Percentiles rank a stretch among this genome's conserved stretches.
Evolutionary conservation across 106 monocot species (phyloP).

Genomic region (Dendrobium officinale): DNA sequence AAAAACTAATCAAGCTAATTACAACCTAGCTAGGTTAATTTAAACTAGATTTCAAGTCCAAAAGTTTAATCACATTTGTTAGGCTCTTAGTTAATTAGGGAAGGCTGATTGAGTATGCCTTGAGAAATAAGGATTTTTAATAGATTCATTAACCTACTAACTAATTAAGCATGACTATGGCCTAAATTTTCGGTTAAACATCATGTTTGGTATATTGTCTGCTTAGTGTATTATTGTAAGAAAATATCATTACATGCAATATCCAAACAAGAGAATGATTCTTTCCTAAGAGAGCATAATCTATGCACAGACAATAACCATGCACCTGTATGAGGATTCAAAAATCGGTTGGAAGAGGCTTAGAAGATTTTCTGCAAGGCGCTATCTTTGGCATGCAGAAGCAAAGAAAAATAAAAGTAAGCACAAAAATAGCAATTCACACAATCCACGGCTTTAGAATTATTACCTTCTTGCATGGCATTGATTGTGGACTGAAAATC

Average conservation of each 20-base stretch:
- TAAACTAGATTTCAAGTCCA: no score
- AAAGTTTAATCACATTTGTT: background rate
- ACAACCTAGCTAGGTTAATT: no score
- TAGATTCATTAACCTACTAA: background rate
- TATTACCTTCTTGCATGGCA: constrained; percentile 86
- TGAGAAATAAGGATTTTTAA: background rate
- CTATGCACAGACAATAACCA: background rate
- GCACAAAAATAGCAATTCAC: background rate
- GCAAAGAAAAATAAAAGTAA: background rate
- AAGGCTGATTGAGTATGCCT: background rate
- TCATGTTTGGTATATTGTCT: background rate
- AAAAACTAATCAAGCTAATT: no score
- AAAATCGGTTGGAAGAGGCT: background rate
- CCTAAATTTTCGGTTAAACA: background rate
- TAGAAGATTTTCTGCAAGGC: background rate
- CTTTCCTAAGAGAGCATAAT: background rate
- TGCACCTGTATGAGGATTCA: background rate
- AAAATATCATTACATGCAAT: background rate
- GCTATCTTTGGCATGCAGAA: background rate
- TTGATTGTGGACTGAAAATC: constrained; percentile 96
- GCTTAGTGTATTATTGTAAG: no score
- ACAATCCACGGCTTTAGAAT: background rate
- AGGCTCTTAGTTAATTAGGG: background rate
- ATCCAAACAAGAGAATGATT: constrained; percentile 4
- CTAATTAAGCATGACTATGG: background rate